A percentile compares a stretch with the other conserved stretches of the same genome.
Conservation (phyloP, 2,329 filamentous ascomycete genomes). For the Xylariomycetidae sp. region DNA sequence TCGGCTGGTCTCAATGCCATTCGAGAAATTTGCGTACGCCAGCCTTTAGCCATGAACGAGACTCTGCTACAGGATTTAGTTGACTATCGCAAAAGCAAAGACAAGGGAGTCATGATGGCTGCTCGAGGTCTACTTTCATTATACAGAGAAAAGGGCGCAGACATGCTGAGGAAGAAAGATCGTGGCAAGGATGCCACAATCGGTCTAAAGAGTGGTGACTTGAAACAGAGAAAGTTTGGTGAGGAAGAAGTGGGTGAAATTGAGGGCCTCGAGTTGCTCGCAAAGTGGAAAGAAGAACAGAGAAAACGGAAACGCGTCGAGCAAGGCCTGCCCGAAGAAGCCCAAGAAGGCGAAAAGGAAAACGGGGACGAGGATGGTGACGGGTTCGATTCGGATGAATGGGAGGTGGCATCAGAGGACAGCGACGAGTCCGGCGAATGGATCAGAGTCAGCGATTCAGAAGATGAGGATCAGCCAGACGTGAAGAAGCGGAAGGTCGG, state of each 20-base stretch:
- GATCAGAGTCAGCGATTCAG: constrained; percentile 86
- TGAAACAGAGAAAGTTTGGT: constrained; percentile 74
- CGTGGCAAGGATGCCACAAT: constrained; percentile 89
- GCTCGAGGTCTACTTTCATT: constrained; percentile 86
- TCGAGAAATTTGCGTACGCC: constrained; percentile 85
- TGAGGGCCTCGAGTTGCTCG: constrained; percentile 85
- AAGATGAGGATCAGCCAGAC: constrained; percentile 69
- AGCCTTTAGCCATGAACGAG: constrained; percentile 94
- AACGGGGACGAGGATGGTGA: constrained; percentile 58
- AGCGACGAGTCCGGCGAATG: constrained; percentile 77
- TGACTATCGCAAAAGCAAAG: constrained; percentile 94
- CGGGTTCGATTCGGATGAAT: constrained; percentile 50
- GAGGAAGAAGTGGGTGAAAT: constrained; percentile 78
- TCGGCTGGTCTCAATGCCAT: constrained; percentile 76
- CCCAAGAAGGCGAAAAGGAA: constrained; percentile 56
- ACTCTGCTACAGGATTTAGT: constrained; percentile 94
- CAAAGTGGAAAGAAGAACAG: constrained; percentile 91
- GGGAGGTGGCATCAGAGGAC: constrained; percentile 57
- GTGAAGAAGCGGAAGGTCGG: constrained; percentile 59
- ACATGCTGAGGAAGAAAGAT: constrained; percentile 84
- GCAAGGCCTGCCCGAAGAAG: constrained; percentile 60
- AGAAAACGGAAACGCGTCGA: constrained; percentile 67
- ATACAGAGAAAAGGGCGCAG: constrained; percentile 86
- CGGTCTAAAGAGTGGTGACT: constrained; percentile 69
- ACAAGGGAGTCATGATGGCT: constrained; percentile 99